A percentile compares a stretch with the other conserved stretches of the same genome.
These are phyloP conservation scores for Ceratorhiza oryzae-sativae DNA, from an alignment of 1,284 basidiomycete species.

Conservation along the genomic window DNA sequence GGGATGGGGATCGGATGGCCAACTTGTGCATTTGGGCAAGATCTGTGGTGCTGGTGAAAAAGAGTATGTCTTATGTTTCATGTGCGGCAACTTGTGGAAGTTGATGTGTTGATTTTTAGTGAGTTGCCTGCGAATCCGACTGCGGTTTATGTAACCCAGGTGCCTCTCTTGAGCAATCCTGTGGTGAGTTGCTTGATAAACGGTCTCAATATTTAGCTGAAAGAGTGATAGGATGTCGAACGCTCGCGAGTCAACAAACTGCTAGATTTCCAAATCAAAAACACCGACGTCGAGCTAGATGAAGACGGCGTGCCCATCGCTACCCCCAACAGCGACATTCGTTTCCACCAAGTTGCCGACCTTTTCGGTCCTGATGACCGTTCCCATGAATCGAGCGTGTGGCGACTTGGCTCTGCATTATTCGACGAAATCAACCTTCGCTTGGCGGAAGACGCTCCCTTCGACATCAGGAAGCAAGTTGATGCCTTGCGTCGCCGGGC, in stretches of 20 bases:
- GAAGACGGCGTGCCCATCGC: conserved; percentile 66
- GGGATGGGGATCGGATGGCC: conserved; percentile 87
- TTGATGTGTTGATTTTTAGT: conserved; percentile 35
- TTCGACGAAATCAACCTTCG: conserved; percentile 82
- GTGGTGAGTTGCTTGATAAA: conserved; percentile 45
- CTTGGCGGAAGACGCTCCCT: conserved; percentile 63
- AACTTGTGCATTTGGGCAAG: conserved; percentile 76
- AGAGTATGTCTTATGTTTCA: conserved; percentile 56
- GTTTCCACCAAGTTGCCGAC: conserved; percentile 80
- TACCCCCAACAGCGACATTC: conserved; percentile 62
- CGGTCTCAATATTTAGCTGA: conserved; percentile 36
- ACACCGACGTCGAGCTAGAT: conserved; percentile 72
- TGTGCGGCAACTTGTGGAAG: conserved; percentile 42
- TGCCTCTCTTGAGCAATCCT: conserved; percentile 44
- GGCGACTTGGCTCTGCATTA: conserved; percentile 87
- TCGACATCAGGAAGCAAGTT: conserved; percentile 68
- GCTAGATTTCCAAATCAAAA: conserved; percentile 78
- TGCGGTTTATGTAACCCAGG: conserved; percentile 44
- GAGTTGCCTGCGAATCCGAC: conserved; percentile 42
- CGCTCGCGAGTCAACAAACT: conserved; percentile 50
- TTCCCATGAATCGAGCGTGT: conserved; percentile 80
- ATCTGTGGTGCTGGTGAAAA: conserved; percentile 62
- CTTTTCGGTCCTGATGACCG: conserved; percentile 78
- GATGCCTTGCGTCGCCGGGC: conserved; percentile 76
- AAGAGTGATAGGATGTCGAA: conserved; percentile 38